A percentile compares a stretch with the other conserved stretches of the same genome.
Conservation (phyloP, 257 asterid genomes). For the Solanum stenotomum region DNA sequence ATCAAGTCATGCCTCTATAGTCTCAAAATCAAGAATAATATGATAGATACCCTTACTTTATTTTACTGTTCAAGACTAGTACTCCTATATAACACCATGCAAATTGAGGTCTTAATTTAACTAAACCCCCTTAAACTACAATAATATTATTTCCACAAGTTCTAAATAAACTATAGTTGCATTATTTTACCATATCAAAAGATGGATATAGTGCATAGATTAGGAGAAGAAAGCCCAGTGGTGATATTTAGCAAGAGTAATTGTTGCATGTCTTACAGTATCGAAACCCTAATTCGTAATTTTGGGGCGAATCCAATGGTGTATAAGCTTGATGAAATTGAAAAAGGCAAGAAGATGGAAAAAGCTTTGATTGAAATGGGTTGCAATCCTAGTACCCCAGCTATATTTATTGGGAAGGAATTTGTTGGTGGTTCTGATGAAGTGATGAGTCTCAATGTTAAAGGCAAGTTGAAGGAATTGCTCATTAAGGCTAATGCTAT, state of each 20-base stretch:
- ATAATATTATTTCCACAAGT: background rate
- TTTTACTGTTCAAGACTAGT: background rate
- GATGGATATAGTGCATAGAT: slow-evolving; percentile 14
- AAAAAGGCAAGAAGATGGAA: slow-evolving; percentile 18
- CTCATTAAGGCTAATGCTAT: slow-evolving; percentile 19
- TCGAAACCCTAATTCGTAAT: slow-evolving; percentile 15
- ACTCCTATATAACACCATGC: background rate
- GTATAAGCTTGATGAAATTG: slow-evolving; percentile 23
- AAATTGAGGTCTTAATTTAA: background rate
- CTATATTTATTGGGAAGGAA: slow-evolving; percentile 17
- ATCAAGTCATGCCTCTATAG: background rate
- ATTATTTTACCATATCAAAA: background rate
- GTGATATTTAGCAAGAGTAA: slow-evolving; percentile 31
- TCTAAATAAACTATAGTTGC: background rate
- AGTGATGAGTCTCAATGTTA: background rate
- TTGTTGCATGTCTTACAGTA: slow-evolving; percentile 22
- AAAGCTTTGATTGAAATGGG: slow-evolving; percentile 12
- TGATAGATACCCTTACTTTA: background rate
- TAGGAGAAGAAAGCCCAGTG: slow-evolving; percentile 19
- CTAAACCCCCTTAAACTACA: background rate
- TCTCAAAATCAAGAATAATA: background rate
- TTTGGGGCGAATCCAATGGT: slow-evolving; percentile 24
- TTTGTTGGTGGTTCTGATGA: background rate
- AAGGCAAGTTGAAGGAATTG: slow-evolving; percentile 15
- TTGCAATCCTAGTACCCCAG: slow-evolving; percentile 14